Evolutionary conservation across 768 basidiomycete genomes (phyloP), one percentile per base, ranked within the genome.

Genomic region (Phaeotremella skinneri): DNA sequence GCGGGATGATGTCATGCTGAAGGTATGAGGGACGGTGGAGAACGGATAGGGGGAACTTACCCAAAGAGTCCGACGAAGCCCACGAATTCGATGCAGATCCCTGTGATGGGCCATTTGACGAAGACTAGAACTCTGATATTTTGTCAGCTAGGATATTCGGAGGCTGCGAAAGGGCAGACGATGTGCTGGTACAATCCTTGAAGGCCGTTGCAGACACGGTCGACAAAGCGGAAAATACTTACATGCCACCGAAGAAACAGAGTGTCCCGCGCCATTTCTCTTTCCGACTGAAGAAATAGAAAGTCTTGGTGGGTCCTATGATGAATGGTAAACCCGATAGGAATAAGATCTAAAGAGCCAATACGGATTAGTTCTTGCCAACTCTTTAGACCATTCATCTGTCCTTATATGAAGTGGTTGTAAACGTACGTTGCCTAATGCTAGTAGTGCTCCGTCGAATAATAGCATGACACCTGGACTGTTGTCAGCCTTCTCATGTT

Each of bases 21-120:
- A 34, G 30, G 58, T 49, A 26, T 17, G 47, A 45, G 11, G 31
- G 17, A 43, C 17, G 31, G 30, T 31, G 17, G 45, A 11, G 48
- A 21, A 27, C 21, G 27, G 13, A 17, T 41, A 16, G 34, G 26
- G 5, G 72, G 79, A 61, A 78, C 83, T 53, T 74, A 98, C 94
- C 94, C 94, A 73, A 99, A 99, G 42, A 99, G 82, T 76, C 96
- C 97, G 70, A 98, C 79, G 80, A 99, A 99, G 20, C 96, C 96
- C 75, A 98, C 91, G 5, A 87, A 91, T 79, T 99, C 94, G 45
- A 99, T 85, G 50, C 91, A 74, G 79, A 98, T 87, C 37, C 96
- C 96, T 61, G 91, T 78, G 78, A 96, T 91, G 0, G 94, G 92
- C 85, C 91, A 90, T 77, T 93, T 97, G 76, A 89, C 66, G 78